Conservation (phyloP, 2,329 filamentous ascomycete genomes). For the Aurifilum marmelostoma region DNA sequence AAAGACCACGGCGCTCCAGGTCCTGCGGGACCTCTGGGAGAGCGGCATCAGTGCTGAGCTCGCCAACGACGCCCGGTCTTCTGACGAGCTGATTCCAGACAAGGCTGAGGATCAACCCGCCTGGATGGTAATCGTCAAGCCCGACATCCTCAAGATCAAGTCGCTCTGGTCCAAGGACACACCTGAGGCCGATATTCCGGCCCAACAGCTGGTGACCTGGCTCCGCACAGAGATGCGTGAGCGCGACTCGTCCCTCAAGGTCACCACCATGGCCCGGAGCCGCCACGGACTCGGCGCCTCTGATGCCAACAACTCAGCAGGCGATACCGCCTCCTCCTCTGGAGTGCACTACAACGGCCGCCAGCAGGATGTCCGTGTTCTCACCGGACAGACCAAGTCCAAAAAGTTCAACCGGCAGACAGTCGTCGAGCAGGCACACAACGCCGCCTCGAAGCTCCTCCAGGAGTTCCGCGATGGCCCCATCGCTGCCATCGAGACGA, state of each 20-base stretch:
- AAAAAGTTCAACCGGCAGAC: conserved; percentile 90
- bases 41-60: conserved; percentile 88
- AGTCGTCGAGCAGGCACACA: conserved; percentile 79
- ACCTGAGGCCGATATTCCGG: conserved; percentile 74
- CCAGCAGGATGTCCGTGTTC: conserved; percentile 79
- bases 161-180: conserved; percentile 76
- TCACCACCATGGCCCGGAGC: conserved; percentile 30
- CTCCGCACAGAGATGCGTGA: conserved; percentile 82
- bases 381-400: conserved; percentile 78
- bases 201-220: conserved; percentile 75
- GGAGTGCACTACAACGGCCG: conserved; percentile 39
- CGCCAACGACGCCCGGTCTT: conserved; percentile 74
- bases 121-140: conserved; percentile 90
- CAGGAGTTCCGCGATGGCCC: conserved; percentile 75
- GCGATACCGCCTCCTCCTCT: conserved; percentile 19
- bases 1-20: conserved; percentile 73
- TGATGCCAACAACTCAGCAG: conserved; percentile 15
- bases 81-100: conserved; percentile 77
- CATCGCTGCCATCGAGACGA: conserved; percentile 85
- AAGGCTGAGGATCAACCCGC: conserved; percentile 78
- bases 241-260: conserved; percentile 61
- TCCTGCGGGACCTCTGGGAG: conserved; percentile 79
- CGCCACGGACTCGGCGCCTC: conserved; percentile 13
- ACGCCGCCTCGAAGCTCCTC: conserved; percentile 62
- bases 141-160: conserved; percentile 77